Evolutionary conservation across 2,329 filamentous ascomycete species (phyloP).

Genomic region (Ascochyta rabiei): DNA sequence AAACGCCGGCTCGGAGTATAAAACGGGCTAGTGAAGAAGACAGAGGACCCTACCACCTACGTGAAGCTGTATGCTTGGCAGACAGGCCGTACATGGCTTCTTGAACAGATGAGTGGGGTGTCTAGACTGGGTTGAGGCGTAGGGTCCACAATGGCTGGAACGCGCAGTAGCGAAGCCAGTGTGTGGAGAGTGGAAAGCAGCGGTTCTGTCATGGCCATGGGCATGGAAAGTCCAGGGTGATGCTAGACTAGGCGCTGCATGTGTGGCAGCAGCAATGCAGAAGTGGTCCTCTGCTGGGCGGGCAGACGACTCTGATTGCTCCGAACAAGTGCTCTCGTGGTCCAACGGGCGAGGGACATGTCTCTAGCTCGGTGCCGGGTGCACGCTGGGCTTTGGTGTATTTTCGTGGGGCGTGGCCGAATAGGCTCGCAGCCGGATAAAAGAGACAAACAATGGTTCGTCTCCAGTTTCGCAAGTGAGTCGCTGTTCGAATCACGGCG

Average conservation of each 20-base stretch:
- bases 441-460: slow-evolving; percentile 39
- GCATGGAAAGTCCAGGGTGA: slow-evolving; percentile 21
- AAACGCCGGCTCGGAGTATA: slow-evolving; percentile 38
- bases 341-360: slow-evolving; percentile 23
- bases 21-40: slow-evolving; percentile 31
- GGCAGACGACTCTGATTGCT: slow-evolving; percentile 21
- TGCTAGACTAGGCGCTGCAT: slow-evolving; percentile 28
- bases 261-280: slow-evolving; percentile 34
- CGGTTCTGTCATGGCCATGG: slow-evolving; percentile 19
- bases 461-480: slow-evolving; percentile 39
- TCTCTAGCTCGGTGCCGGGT: slow-evolving; percentile 17
- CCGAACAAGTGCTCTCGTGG: slow-evolving; percentile 24
- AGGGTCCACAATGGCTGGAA: slow-evolving; percentile 26
- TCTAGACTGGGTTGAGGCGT: slow-evolving; percentile 24
- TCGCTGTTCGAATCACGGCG: slow-evolving; percentile 21
- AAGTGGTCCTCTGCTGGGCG: slow-evolving; percentile 18
- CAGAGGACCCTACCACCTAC: slow-evolving; percentile 18
- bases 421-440: slow-evolving; percentile 42
- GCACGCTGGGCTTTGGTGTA: slow-evolving; percentile 22
- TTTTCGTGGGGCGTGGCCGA: slow-evolving; percentile 40
- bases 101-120: slow-evolving; percentile 21
- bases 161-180: slow-evolving; percentile 20
- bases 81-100: slow-evolving; percentile 26
- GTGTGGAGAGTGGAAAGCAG: slow-evolving; percentile 20
- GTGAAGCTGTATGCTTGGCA: slow-evolving; percentile 40